A percentile compares a stretch with the other conserved stretches of the same genome.
Conservation (phyloP, 176 grass and related monocot species). For the Puccinellia tenuiflora region DNA sequence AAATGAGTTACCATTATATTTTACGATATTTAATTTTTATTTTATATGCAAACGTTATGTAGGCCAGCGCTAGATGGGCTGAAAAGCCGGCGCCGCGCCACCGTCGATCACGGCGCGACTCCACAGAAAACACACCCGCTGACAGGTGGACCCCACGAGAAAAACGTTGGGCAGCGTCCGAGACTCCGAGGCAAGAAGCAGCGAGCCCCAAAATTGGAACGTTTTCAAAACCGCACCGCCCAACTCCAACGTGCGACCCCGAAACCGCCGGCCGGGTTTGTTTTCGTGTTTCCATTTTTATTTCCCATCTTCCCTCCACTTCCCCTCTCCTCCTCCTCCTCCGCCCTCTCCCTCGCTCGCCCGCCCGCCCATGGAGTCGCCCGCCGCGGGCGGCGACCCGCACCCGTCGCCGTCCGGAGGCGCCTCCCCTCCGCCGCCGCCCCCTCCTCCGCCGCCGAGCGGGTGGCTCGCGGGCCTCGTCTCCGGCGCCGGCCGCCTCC, state of each 20-base stretch:
- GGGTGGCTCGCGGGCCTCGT: constrained; percentile 65
- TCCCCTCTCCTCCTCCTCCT: background rate
- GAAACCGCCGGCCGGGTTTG: background rate
- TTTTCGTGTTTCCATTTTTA: background rate
- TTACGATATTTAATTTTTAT: too few relatives aligned
- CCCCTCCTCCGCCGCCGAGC: background rate
- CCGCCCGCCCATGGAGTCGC: constrained; percentile 23
- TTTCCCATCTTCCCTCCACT: constrained; percentile 20
- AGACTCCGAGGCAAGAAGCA: too few relatives aligned
- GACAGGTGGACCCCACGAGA: background rate
- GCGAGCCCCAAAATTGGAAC: background rate
- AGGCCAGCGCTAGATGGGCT: too few relatives aligned
- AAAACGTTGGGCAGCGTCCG: background rate
- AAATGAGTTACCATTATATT: too few relatives aligned
- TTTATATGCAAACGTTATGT: too few relatives aligned
- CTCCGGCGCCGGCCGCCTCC: constrained; percentile 53
- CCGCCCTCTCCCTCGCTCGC: background rate
- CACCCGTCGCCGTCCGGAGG: constrained; percentile 2
- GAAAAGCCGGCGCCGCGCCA: too few relatives aligned
- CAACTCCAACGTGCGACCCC: background rate
- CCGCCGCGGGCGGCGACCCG: constrained; percentile 29
- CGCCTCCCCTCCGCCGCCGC: background rate
- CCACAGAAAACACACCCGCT: background rate
- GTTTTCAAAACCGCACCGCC: background rate
- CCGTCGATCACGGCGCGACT: too few relatives aligned